Evolutionary conservation across 129 eudicot species (phyloP), one percentile per base, ranked within the genome.

Genomic region (Heracleum sosnowskyi): DNA sequence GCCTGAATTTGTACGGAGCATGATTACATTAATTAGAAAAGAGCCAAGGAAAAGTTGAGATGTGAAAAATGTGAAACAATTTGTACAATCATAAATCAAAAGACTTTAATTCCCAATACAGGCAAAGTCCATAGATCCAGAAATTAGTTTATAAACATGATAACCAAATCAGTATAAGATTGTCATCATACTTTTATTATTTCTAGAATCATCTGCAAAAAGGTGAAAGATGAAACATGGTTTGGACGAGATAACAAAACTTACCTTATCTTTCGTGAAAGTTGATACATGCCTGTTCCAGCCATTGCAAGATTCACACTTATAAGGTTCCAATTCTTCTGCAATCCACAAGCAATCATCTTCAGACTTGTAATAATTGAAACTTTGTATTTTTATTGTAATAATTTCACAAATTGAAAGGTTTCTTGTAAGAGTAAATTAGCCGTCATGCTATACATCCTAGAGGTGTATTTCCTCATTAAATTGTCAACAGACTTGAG

Each of bases 271-370:
- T 95, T 95, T 49, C 99, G 81, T 69, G 92, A 78, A 76, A 95
- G 94, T 82, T 95, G 99, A 83, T 90, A 95, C 53, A 95, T 77
- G 77, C 99, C 97, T 49, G 99, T 95, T 70, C 90, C 94, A 70
- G 97, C 97, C 99, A 95, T 91, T 15, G 97, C 99, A 63, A 95
- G 83, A 79, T 90, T 95, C 76, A 95, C 99, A 74, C 97, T 90
- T 62, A 92, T 87, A 77, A 95, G 97, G 80, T 95, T 95, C 99
- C 99, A 95, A 87, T 95, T 95, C 80, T 92, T 95, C 99, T 95
- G 97, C 86, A 89, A 83, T 64, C 62, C 74, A 79, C 18, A 74
- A 77, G 17, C 53, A 81, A 57, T 12, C 11, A 82, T n/a, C n/a
- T n/a, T n/a, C n/a, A n/a, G n/a, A n/a, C n/a, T n/a, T n/a, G n/a